Conservation (phyloP, 2,329 filamentous ascomycete genomes). For the Trichoderma brevicompactum region DNA sequence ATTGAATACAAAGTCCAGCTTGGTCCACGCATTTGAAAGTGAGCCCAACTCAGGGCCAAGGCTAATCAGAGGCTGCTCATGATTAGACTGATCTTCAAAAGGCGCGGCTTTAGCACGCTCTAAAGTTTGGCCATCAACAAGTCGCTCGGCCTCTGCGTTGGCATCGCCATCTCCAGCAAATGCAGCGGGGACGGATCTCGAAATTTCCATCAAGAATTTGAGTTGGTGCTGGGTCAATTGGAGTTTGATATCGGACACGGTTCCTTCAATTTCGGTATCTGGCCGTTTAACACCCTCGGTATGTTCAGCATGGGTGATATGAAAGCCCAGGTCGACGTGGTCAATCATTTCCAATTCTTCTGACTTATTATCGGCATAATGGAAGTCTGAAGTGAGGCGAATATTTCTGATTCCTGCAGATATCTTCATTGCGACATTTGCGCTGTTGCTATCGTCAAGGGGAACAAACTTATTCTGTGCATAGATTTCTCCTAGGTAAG, state of each 20-base stretch:
- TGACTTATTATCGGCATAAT: constrained; percentile 71
- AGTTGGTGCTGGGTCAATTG: constrained; percentile 88
- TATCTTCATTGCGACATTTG: constrained; percentile 84
- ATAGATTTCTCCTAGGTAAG: constrained; percentile 96
- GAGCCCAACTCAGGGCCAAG: constrained; percentile 72
- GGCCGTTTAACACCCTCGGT: constrained; percentile 75
- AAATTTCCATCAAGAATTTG: constrained; percentile 85
- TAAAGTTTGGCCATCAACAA: constrained; percentile 65
- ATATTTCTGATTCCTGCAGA: constrained; percentile 91
- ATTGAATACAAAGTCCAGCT: constrained; percentile 88
- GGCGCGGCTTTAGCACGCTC: constrained; percentile 52
- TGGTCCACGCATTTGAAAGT: constrained; percentile 79
- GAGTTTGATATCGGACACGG: constrained; percentile 91
- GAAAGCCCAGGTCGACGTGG: constrained; percentile 92
- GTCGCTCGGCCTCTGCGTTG: constrained; percentile 74
- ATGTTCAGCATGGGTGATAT: constrained; percentile 90
- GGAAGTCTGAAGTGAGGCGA: constrained; percentile 83
- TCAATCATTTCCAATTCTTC: constrained; percentile 97
- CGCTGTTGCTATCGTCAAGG: constrained; percentile 74
- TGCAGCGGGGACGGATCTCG: constrained; percentile 82
- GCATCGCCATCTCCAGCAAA: constrained; percentile 73
- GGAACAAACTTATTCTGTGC: constrained; percentile 91
- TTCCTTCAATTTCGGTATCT: constrained; percentile 88
- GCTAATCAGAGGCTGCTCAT: constrained; percentile 53
- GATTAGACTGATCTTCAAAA: constrained; percentile 39